Percentiles rank a stretch among this genome's conserved stretches.
These are phyloP conservation scores for Beauveria sp. DNA, from an alignment of 2,329 filamentous ascomycete genomes.

Conservation along the genomic window DNA sequence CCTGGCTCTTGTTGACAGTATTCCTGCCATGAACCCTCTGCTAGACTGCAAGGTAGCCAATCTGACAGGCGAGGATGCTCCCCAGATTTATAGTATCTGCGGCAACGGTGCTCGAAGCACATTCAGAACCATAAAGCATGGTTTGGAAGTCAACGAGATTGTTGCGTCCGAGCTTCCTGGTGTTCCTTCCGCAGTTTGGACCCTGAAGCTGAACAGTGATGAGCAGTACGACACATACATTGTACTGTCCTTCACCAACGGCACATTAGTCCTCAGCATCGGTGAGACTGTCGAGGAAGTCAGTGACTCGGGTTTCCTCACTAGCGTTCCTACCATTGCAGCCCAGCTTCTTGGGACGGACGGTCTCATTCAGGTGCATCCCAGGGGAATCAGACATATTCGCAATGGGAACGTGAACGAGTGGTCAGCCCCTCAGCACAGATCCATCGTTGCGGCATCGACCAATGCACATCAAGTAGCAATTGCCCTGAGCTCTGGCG, in stretches of 20 bases:
- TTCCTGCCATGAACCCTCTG: slow-evolving; percentile 84
- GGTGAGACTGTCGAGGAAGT: slow-evolving; percentile 96
- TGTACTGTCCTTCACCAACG: slow-evolving; percentile 85
- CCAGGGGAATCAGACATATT: slow-evolving; percentile 92
- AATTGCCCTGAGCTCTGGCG: slow-evolving; percentile 87
- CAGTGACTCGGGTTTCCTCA: slow-evolving; percentile 85
- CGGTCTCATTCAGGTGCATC: slow-evolving; percentile 87
- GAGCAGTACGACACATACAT: slow-evolving; percentile 94
- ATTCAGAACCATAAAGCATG: slow-evolving; percentile 88
- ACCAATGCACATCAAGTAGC: slow-evolving; percentile 92
- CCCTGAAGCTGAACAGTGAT: slow-evolving; percentile 72
- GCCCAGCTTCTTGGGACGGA: slow-evolving; percentile 93
- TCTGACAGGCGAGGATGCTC: slow-evolving; percentile 82
- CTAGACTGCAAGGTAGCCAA: slow-evolving; percentile 90
- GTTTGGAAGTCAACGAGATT: slow-evolving; percentile 86
- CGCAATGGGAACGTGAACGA: slow-evolving; percentile 74
- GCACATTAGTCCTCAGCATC: slow-evolving; percentile 86
- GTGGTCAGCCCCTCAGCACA: slow-evolving; percentile 88
- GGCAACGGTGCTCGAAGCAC: slow-evolving; percentile 83
- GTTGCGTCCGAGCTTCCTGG: slow-evolving; percentile 89
- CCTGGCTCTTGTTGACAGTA: slow-evolving; percentile 73
- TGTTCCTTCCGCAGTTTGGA: slow-evolving; percentile 90
- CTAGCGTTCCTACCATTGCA: slow-evolving; percentile 79
- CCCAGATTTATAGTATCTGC: slow-evolving; percentile 90
- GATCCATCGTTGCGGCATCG: slow-evolving; percentile 88